Evolutionary conservation across 2,329 filamentous ascomycete species (phyloP), one percentile per base, ranked within the genome.

Genomic region (Sarocladium strictum): DNA sequence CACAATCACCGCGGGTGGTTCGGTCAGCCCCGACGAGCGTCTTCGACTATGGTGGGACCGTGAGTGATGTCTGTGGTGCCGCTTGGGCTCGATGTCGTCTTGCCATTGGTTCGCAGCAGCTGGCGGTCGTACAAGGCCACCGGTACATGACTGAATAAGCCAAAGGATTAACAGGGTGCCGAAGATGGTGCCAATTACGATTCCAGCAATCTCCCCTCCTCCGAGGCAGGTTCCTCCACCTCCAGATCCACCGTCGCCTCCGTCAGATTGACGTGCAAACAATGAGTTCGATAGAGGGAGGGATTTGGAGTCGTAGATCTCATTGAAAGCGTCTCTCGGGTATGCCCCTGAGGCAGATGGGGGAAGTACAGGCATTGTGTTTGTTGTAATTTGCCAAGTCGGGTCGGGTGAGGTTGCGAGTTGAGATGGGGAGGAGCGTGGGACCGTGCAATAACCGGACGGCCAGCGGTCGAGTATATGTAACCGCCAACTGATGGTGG

Each of bases 181-280:
- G 45, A 61, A 68, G 53, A 79, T 67, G 23, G 73, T 74, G 19
- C 76, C 76, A 57, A 79, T 72, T 47, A 79, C 73, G 56, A 79
- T 79, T 45, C 76, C 76, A 1, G 75, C 76, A 51, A 80, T 79
- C 47, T 74, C 76, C 45, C 76, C 76, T 50, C 74, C 75, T 40
- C 66, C 71, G 12, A 79, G 67, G 11, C 54, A 58, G n/a, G 56
- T 63, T 40, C 47, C 47, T 2, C n/a, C n/a, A n/a, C 17, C 27
- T 14, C 27, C 14, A 15, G 17, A 21, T 11, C 27, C 47, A 5
- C 10, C 15, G 19, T 21, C 47, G 3, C 47, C 29, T 23, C 47
- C 47, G 23, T 35, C 47, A 2, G 47, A 51, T n/a, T 51, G 47
- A 17, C 47, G 47, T 3, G 47, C 11, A n/a, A 35, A 51, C 3